A percentile compares a stretch with the other conserved stretches of the same genome.
Conservation (phyloP, 257 asterid genomes). For the Nyctanthes arbortristis region DNA sequence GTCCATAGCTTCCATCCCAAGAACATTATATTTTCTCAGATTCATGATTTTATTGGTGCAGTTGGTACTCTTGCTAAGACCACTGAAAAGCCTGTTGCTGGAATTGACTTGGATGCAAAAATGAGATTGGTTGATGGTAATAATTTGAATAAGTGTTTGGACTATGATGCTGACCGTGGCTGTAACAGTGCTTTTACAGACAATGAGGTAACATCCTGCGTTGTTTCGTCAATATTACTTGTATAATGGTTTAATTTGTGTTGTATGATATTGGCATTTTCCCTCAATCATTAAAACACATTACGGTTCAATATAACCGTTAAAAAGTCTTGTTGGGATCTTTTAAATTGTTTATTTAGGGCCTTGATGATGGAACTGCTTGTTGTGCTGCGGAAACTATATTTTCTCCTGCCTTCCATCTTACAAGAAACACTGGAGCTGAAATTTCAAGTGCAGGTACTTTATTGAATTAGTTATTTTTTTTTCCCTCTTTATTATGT, state of each 20-base stretch:
- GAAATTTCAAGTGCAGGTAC: conserved; percentile 66
- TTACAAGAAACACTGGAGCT: conserved; percentile 52
- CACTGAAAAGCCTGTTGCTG: conserved; percentile 46
- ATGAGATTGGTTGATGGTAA: conserved; percentile 56
- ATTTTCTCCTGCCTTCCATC: conserved; percentile 88
- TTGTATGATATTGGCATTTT: conserved; percentile 8
- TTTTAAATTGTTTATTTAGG: conserved; percentile 37
- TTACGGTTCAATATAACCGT: conserved; percentile 8
- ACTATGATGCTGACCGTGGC: conserved; percentile 37
- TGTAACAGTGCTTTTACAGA: conserved; percentile 25
- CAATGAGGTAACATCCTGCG: conserved; percentile 46
- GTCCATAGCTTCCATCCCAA: not conserved
- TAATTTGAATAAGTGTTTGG: conserved; percentile 44
- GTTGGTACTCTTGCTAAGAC: conserved; percentile 53
- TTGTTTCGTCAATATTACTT: conserved; percentile 5
- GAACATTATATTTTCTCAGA: not conserved
- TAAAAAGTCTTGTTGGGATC: conserved; percentile 9
- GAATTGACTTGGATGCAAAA: conserved; percentile 55
- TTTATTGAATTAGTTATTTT: conserved; percentile 8
- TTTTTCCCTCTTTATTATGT: conserved; percentile 3
- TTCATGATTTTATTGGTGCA: conserved; percentile 10
- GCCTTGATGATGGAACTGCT: conserved; percentile 39
- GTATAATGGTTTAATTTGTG: conserved; percentile 8
- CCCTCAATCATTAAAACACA: not conserved
- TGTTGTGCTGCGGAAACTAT: conserved; percentile 59